Evolutionary conservation across 306 rosid species (phyloP).

Genomic region (Sindora glabra): DNA sequence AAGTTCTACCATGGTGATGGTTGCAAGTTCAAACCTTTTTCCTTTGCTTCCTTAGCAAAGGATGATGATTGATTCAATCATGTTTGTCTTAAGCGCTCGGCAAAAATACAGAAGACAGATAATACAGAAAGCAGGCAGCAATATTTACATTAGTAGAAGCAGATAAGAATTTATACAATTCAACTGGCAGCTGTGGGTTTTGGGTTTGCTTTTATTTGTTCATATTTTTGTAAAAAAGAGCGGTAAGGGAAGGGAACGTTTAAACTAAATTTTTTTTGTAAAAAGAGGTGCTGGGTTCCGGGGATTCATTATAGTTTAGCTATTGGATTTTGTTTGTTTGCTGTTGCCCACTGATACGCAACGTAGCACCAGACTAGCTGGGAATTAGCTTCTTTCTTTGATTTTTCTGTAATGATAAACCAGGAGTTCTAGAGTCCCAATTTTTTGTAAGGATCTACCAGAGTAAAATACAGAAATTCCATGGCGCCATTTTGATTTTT

Average conservation of each 20-base stretch:
- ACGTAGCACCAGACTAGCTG: conserved; percentile 24
- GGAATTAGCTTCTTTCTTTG: conserved; percentile 24
- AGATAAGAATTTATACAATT: conserved; percentile 16
- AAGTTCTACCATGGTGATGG: conserved; percentile 97
- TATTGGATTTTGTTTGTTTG: conserved; percentile 22
- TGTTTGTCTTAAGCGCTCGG: conserved; percentile 11
- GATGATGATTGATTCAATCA: conserved; percentile 63
- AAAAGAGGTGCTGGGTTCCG: conserved; percentile 53
- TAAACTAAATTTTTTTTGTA: conserved; percentile 50
- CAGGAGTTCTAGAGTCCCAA: conserved; percentile 16
- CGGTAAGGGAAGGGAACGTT: conserved; percentile 17
- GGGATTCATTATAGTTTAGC: conserved; percentile 31
- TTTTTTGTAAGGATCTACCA: conserved; percentile 29
- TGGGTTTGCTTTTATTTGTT: conserved; percentile 14
- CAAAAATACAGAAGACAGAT: too few relatives aligned
- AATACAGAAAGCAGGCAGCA: conserved; percentile 1
- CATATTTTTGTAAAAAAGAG: too few relatives aligned
- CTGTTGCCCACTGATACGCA: conserved; percentile 21
- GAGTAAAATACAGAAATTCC: conserved; percentile 18
- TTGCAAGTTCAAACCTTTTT: conserved; percentile 88
- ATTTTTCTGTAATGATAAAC: conserved; percentile 30
- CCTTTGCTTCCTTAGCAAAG: conserved; percentile 62
- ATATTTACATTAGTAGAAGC: conserved; percentile 15
- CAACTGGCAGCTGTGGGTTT: conserved; percentile 16
- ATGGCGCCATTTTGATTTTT: too few relatives aligned